These are phyloP conservation scores for Tetrapisispora iriomotensis DNA, from an alignment of 805 yeast species.

Conservation along the genomic window DNA sequence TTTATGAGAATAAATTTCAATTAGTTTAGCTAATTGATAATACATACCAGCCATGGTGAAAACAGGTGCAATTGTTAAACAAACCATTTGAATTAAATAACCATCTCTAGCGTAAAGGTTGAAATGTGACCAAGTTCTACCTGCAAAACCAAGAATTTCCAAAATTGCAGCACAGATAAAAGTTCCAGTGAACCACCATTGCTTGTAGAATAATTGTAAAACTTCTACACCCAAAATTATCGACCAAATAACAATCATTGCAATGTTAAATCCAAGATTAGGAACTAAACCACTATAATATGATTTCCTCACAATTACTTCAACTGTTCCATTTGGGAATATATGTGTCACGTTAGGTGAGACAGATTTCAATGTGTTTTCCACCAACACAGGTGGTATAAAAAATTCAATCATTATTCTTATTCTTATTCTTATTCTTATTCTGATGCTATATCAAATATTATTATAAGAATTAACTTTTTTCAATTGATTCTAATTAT, in stretches of 20 bases:
- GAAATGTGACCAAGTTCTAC: slow-evolving; percentile 41
- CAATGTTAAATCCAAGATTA: slow-evolving; percentile 45
- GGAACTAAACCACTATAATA: slow-evolving; percentile 41
- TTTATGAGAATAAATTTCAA: slow-evolving; percentile 48
- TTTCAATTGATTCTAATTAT: too few species aligned
- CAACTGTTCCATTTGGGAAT: slow-evolving; percentile 3
- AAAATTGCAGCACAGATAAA: slow-evolving; percentile 46
- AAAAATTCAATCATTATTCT: too few species aligned
- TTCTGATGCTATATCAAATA: too few species aligned
- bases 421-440: too few species aligned
- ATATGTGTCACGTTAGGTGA: slow-evolving; percentile 1
- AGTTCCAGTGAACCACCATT: slow-evolving; percentile 59
- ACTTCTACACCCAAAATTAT: slow-evolving; percentile 36
- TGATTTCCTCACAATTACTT: slow-evolving; percentile 1
- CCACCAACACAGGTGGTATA: not conserved
- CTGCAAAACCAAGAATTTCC: slow-evolving; percentile 63
- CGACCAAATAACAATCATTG: slow-evolving; percentile 47
- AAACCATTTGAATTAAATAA: slow-evolving; percentile 55
- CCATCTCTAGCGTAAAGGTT: slow-evolving; percentile 30
- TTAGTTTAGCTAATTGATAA: slow-evolving; percentile 55
- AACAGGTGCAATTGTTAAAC: slow-evolving; percentile 72
- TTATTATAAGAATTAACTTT: too few species aligned
- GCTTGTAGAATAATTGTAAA: slow-evolving; percentile 38
- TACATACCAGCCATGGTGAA: slow-evolving; percentile 81
- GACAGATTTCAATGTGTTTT: not conserved